Percentiles rank a stretch among this genome's conserved stretches.
These are phyloP conservation scores for Marchantia polymorpha DNA, from an alignment of 225 moss, liverwort and hornwort species.

Conservation along the genomic window DNA sequence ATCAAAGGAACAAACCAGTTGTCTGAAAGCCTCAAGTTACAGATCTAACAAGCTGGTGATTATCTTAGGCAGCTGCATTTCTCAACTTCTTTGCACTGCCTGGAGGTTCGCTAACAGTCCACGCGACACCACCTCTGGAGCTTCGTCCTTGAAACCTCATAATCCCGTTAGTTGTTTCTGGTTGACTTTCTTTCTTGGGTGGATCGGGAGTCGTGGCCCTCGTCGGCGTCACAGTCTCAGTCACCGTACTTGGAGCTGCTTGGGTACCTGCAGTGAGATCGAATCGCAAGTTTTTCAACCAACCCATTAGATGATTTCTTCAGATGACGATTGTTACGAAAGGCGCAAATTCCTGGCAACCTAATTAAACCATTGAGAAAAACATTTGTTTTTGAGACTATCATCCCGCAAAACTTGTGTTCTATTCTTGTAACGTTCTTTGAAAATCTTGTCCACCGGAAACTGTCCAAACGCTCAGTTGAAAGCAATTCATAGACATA, in stretches of 20 bases:
- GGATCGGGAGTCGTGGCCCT: constrained; percentile 23
- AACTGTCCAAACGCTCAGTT: no score
- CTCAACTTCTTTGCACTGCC: constrained; percentile 25
- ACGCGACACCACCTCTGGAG: constrained; percentile 43
- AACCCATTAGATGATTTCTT: background rate
- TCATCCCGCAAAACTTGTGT: no score
- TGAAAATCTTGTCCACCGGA: no score
- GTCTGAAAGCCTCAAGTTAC: no score
- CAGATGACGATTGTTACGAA: background rate
- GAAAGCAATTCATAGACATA: no score
- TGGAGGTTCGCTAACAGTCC: constrained; percentile 45
- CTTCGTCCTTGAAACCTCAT: constrained; percentile 40
- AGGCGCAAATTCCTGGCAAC: background rate
- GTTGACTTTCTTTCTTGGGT: constrained; percentile 9
- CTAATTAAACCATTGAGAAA: no score
- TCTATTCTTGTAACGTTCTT: no score
- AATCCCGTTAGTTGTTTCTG: constrained; percentile 28
- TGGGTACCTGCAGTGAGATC: background rate
- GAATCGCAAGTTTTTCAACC: background rate
- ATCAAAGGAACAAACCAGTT: no score
- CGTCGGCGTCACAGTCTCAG: background rate
- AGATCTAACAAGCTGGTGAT: background rate
- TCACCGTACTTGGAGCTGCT: background rate
- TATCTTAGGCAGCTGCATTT: background rate
- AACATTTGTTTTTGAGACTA: no score